Evolutionary conservation across 331 rosid species (phyloP), one percentile per base, ranked within the genome.

Genomic region (Acacia concinna): DNA sequence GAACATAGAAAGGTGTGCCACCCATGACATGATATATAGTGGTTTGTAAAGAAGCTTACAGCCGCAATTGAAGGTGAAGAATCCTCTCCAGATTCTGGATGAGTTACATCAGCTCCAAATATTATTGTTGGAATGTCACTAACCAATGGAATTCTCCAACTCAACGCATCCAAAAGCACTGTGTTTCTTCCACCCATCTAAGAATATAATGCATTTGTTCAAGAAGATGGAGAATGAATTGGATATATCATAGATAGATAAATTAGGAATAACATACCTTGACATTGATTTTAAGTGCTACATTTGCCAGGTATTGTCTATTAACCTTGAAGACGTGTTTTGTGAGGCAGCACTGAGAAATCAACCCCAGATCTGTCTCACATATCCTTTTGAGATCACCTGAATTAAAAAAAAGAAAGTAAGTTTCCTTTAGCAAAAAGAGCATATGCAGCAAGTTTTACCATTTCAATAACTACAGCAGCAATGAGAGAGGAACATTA

Each of bases 121-220:
- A 87, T 85, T 43, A 87, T 87, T 25, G 91, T 87, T 71, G 91
- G 91, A 71, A 85, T 80, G 87, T 87, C 91, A 76, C 89, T 87
- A 67, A 87, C 91, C 82, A 87, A 75, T 66, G 91, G 91, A 64
- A 87, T 87, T 49, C 84, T 83, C 82, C 85, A 87, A 80, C 86
- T 80, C 47, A 87, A n/a, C 17, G 91, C 91, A 83, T 87, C 91
- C 82, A 87, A 81, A 21, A 87, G 89, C 31, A 85, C 91, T 23
- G 89, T 83, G 82, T 87, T 87, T 75, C 91, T 87, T 83, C 91
- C 91, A 83, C 91, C 91, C 89, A 85, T 71, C 91, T 87, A 47
- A 59, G 83, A 75, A 32, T 40, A 54, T 52, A 46, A 60, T 68
- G 80, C 35, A 68, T 77, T 76, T 15, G 5, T 74, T 51, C 68